Evolutionary conservation across 2,329 filamentous ascomycete species (phyloP), one percentile per base, ranked within the genome.

Genomic region (Chaetomiaceae sp.): DNA sequence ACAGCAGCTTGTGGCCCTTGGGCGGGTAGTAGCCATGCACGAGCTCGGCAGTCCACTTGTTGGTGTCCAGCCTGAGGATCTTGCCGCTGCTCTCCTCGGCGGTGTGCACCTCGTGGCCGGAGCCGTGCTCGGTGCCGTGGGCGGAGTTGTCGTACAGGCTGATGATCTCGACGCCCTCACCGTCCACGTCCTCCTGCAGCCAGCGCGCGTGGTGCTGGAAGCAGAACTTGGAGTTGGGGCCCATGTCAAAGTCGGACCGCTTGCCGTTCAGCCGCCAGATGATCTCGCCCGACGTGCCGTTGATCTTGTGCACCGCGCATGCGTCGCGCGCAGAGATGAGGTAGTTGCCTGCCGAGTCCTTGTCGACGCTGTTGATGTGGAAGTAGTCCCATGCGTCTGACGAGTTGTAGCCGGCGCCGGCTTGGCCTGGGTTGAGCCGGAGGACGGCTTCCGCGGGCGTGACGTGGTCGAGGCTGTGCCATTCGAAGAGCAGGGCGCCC

Each of bases 401-500:
- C 35, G 54, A 56, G 54, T 59, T 62, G 54, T 57, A 59, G 31
- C 62, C 62, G 5, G 55, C 53, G 10, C 60, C 60, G 13, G 60
- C 62, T 19, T 75, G 71, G 21, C 73, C 73, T 0, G 71, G 69
- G 55, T 73, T 71, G 25, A 77, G 65, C 12, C 71, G 69, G 10
- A 77, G 64, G 12, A 76, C 64, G 5, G 71, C 68, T 55, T 76
- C 73, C 74, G 41, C 25, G 31, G 48, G 16, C 38, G 71, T 67
- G n/a, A 80, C 68, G 61, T 82, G 75, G 50, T 81, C 77, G 9
- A 82, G 64, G 55, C 74, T 76, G 25, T 70, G 71, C 80, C 79
- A 83, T 57, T 83, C 78, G 55, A 82, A 83, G 10, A 82, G 54
- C 3, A 83, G 63, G 35, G 73, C 67, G 2, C 78, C 77, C 3